Percentiles rank a stretch among this genome's conserved stretches.
These are phyloP conservation scores for Yamadazyma jaroonii DNA, from an alignment of 1,139 yeast species.

Conservation along the genomic window DNA sequence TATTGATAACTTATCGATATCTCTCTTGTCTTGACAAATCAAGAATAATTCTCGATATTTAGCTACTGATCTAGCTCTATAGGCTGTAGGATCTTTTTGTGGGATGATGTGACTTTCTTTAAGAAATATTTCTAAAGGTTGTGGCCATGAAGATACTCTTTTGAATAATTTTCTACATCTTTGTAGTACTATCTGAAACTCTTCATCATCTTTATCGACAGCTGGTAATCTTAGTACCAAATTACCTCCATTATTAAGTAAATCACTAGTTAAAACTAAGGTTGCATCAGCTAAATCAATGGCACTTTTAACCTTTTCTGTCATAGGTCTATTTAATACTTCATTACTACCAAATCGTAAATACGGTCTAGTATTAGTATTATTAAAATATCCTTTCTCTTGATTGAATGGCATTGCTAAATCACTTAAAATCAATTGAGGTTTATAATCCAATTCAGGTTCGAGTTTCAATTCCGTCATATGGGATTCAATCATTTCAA, in stretches of 20 bases:
- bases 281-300: slow-evolving; percentile 90
- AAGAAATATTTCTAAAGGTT: neutral
- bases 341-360: slow-evolving; percentile 26
- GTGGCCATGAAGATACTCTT: slow-evolving; percentile 37
- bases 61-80: neutral
- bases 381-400: slow-evolving; percentile 59
- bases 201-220: slow-evolving; percentile 50
- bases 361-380: slow-evolving; percentile 77
- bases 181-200: slow-evolving; percentile 55
- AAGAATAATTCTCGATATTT: slow-evolving; percentile 62
- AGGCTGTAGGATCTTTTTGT: slow-evolving; percentile 24
- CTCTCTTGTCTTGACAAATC: slow-evolving; percentile 53
- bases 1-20: slow-evolving; percentile 52
- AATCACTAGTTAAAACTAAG: slow-evolving; percentile 65
- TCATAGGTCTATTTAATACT: slow-evolving; percentile 24
- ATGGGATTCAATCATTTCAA: slow-evolving; percentile 15
- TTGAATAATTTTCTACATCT: slow-evolving; percentile 60
- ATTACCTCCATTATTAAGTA: slow-evolving; percentile 65
- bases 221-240: slow-evolving; percentile 71
- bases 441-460: slow-evolving; percentile 20
- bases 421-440: slow-evolving; percentile 76
- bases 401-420: slow-evolving; percentile 78
- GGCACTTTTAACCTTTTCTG: slow-evolving; percentile 26
- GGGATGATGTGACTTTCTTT: neutral
- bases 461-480: slow-evolving; percentile 5